Evolutionary conservation across 1,284 basidiomycete genomes (phyloP).

Genomic region (Phellopilus nigrolimitatus): DNA sequence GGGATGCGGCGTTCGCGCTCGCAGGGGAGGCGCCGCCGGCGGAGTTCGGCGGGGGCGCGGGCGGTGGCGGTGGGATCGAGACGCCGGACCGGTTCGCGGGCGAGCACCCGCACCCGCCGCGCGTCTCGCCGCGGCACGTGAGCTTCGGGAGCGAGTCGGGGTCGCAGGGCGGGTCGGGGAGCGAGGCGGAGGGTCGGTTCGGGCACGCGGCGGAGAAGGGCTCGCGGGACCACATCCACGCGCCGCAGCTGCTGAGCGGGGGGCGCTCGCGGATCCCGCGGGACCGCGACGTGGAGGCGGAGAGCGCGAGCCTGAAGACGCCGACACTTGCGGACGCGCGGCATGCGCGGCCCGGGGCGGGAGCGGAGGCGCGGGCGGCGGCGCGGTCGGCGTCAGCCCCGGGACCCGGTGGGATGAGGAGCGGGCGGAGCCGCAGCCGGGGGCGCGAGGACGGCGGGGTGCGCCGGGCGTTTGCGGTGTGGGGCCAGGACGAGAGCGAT

Average conservation of each 20-base stretch:
- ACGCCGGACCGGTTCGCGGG: constrained; percentile 74
- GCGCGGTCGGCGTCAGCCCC: constrained; percentile 25
- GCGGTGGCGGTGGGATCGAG: constrained; percentile 52
- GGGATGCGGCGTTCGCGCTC: constrained; percentile 34
- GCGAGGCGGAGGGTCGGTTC: background rate
- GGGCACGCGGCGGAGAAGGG: constrained; percentile 36
- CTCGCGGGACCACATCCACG: constrained; percentile 49
- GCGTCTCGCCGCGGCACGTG: constrained; percentile 49
- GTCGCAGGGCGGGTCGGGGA: background rate
- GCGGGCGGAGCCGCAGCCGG: constrained; percentile 35
- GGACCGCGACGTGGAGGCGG: constrained; percentile 46
- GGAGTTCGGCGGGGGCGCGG: constrained; percentile 32
- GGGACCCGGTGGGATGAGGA: constrained; percentile 18
- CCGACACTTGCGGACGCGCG: constrained; percentile 46
- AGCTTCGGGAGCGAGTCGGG: constrained; percentile 33
- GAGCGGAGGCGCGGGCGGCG: constrained; percentile 20
- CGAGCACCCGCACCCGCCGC: constrained; percentile 55
- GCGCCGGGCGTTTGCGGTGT: constrained; percentile 70
- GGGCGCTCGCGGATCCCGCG: constrained; percentile 50
- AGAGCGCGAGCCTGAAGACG: constrained; percentile 43
- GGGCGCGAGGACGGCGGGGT: constrained; percentile 37
- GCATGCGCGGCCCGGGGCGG: background rate
- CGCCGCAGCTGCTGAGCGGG: constrained; percentile 39
- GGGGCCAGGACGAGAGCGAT: constrained; percentile 85
- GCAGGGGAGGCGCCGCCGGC: constrained; percentile 30